Evolutionary conservation across 2,329 filamentous ascomycete genomes (phyloP), one percentile per base, ranked within the genome.

Genomic region (Thelonectria discophora): DNA sequence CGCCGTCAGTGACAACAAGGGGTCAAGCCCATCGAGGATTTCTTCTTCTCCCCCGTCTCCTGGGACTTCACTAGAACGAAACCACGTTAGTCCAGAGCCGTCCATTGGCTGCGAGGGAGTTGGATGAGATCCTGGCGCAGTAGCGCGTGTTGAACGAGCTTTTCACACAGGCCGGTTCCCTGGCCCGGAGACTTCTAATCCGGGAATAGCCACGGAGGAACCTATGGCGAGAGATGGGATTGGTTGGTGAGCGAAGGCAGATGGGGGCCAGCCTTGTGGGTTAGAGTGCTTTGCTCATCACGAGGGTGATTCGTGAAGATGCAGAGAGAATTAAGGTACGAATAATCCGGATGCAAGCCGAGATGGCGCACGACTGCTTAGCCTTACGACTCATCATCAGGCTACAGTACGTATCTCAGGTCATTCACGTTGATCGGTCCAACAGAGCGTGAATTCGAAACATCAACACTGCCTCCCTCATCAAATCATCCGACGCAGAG

Each of bases 131-230:
- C 34, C 21, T 53, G 15, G 37, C n/a, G 32, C n/a, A 51, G 32
- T 53, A 42, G 21, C 52, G 21, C 49, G 42, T 8, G 32, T 37
- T 27, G 39, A 2, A 7, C 2, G 27, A 34, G 37, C 45, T 32
- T 32, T 4, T 15, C 8, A 10, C 6, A n/a, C 20, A 11, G n/a
- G 11, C 20, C 18, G 4, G 15, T 2, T 11, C 47, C 58, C 37
- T 11, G 3, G n/a, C 24, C 30, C 58, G 58, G 58, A 9, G 42
- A 53, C 34, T 61, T 53, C 58, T 61, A n/a, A 43, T 59, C 17
- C 40, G 58, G 58, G 58, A 56, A 49, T 55, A 30, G 46, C 42
- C 15, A 51, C 51, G 57, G 49, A 30, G 27, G 27, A 8, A 30
- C 40, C 21, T 24, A 4, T 24, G 9, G 57, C 18, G 49, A 43